phyloP scores from a whole-genome alignment of 2,329 filamentous ascomycete genomes.

The Ramularia collo-cygni region DNA sequence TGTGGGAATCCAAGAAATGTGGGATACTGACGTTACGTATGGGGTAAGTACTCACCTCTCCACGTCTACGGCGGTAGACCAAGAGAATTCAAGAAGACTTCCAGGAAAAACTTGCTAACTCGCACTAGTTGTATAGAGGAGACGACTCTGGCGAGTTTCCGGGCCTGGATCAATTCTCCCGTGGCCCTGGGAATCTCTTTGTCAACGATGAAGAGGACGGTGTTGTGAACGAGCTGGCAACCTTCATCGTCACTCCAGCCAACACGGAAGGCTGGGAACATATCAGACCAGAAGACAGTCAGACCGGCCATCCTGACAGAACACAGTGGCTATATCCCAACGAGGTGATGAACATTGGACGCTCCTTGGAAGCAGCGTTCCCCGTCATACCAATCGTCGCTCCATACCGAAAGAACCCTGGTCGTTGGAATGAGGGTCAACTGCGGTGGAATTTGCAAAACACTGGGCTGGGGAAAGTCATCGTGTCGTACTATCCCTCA shows the following conservation, averaged over 20 bases:
- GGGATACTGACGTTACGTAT: conserved; percentile 3
- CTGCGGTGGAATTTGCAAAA: not conserved
- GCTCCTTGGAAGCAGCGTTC: not conserved
- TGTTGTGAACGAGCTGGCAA: conserved; percentile 3
- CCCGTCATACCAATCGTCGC: conserved; percentile 1
- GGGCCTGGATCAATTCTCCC: conserved; percentile 4
- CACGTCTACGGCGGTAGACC: not conserved
- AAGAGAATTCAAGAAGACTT: not conserved
- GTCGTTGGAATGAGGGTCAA: not conserved
- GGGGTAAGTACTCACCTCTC: conserved; percentile 2
- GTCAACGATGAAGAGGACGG: conserved; percentile 6
- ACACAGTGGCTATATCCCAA: conserved; percentile 2
- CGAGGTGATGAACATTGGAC: conserved; percentile 1
- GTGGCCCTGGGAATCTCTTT: not conserved
- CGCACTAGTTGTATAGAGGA: conserved; percentile 4
- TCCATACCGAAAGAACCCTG: not conserved
- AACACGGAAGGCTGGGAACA: no score
- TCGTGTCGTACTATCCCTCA: conserved; percentile 9
- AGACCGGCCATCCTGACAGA: not conserved
- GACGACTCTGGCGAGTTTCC: conserved; percentile 7
- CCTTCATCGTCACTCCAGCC: conserved; percentile 10
- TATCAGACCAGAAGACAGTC: not conserved
- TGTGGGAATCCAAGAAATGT: not conserved
- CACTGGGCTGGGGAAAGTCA: conserved; percentile 6
- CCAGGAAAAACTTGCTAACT: not conserved